These are phyloP conservation scores for Phragmites australis DNA, from an alignment of 176 grass and related monocot species.

Conservation along the genomic window DNA sequence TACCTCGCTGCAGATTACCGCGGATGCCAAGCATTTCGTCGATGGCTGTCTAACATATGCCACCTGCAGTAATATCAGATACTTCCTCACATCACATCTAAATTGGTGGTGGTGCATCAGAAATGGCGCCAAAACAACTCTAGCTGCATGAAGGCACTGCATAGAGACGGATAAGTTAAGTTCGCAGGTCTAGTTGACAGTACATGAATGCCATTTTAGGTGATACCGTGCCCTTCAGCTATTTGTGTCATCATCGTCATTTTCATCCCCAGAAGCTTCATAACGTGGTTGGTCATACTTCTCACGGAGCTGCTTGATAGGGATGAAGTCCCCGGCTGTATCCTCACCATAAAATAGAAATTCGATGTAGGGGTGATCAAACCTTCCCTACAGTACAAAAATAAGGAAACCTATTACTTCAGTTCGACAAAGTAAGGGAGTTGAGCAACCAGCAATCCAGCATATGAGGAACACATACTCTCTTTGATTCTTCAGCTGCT, in stretches of 20 bases:
- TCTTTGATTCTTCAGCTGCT: slow-evolving; percentile 61
- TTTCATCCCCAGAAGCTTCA: slow-evolving; percentile 66
- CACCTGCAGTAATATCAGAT: background rate
- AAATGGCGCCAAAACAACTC: background rate
- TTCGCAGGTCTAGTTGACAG: background rate
- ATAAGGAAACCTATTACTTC: background rate
- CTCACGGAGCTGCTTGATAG: slow-evolving; percentile 88
- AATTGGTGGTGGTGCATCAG: background rate
- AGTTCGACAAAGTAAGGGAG: background rate
- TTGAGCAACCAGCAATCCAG: background rate
- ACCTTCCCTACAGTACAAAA: slow-evolving; percentile 58
- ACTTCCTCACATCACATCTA: background rate
- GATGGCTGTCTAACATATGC: background rate
- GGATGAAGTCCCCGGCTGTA: slow-evolving; percentile 80
- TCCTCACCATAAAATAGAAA: slow-evolving; percentile 91
- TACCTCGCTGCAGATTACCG: background rate
- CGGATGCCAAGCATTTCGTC: background rate
- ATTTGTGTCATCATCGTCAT: slow-evolving; percentile 40
- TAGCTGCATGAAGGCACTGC: background rate
- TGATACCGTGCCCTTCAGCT: slow-evolving; percentile 30
- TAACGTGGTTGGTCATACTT: slow-evolving; percentile 75
- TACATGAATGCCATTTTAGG: background rate
- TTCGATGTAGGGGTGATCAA: slow-evolving; percentile 84
- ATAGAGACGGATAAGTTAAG: background rate
- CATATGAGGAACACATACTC: slow-evolving; percentile 40